Conservation (phyloP, 2,329 filamentous ascomycete species). For the Scortechinia acanthostroma region DNA sequence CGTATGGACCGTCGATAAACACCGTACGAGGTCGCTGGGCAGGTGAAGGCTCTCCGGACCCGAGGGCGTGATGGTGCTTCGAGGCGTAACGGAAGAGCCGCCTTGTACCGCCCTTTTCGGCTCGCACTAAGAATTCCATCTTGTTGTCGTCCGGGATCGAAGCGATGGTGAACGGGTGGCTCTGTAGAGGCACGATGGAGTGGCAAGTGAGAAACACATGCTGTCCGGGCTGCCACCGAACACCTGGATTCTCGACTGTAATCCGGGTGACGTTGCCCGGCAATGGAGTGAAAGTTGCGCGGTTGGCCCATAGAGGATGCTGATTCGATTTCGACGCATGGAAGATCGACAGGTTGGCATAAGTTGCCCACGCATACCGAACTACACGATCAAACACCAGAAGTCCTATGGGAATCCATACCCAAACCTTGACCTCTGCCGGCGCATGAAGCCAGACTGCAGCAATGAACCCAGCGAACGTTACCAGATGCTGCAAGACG, state of each 20-base stretch:
- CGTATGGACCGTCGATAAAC: slow-evolving; percentile 45
- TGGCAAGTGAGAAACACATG: slow-evolving; percentile 55
- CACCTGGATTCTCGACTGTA: slow-evolving; percentile 41
- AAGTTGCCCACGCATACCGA: slow-evolving; percentile 21
- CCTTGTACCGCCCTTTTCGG: slow-evolving; percentile 41
- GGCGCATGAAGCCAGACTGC: slow-evolving; percentile 38
- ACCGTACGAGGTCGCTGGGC: slow-evolving; percentile 20
- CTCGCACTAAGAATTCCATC: slow-evolving; percentile 47
- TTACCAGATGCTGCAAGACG: slow-evolving; percentile 41
- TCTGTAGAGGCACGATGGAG: slow-evolving; percentile 45
- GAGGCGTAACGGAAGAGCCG: slow-evolving; percentile 40
- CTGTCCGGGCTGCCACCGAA: slow-evolving; percentile 54
- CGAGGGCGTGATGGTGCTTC: slow-evolving; percentile 19
- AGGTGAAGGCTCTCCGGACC: slow-evolving; percentile 6
- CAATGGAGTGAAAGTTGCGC: slow-evolving; percentile 35
- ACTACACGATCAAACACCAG: slow-evolving; percentile 28
- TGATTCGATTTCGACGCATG: slow-evolving; percentile 13
- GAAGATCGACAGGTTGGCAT: slow-evolving; percentile 29
- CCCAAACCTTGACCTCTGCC: slow-evolving; percentile 26
- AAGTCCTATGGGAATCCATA: slow-evolving; percentile 33
- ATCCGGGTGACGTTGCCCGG: slow-evolving; percentile 46
- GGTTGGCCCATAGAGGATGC: slow-evolving; percentile 24
- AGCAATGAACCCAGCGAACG: slow-evolving; percentile 35
- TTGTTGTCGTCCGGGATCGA: slow-evolving; percentile 43
- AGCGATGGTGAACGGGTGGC: slow-evolving; percentile 58